phyloP scores from a whole-genome alignment of 1,284 basidiomycete species.

The Quambalaria eucalypti region DNA sequence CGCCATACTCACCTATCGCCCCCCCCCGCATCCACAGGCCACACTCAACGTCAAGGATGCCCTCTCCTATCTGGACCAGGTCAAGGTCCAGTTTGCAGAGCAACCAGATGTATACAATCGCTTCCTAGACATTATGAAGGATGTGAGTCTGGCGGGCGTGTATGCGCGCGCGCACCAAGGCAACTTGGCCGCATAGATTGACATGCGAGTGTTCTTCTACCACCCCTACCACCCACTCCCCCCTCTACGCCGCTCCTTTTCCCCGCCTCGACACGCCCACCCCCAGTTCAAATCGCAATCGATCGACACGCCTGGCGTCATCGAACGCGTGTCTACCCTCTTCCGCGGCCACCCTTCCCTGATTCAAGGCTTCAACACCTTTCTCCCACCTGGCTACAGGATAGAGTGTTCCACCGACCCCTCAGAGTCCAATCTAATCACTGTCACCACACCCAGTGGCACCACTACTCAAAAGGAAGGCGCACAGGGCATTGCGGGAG shows the following conservation, averaged over 20 bases:
- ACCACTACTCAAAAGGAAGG: conserved; percentile 57
- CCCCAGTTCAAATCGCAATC: conserved; percentile 43
- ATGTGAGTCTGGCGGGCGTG: conserved; percentile 48
- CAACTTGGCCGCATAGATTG: too few relatives aligned
- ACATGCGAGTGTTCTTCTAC: conserved; percentile 4
- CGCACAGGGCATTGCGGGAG: conserved; percentile 39
- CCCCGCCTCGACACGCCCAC: neutral
- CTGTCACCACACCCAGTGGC: conserved; percentile 85
- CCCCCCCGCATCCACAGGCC: conserved; percentile 14
- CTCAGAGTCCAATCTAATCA: conserved; percentile 68
- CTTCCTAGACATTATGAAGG: conserved; percentile 98
- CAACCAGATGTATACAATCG: conserved; percentile 93
- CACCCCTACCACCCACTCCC: conserved; percentile 6
- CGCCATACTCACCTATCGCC: too few relatives aligned
- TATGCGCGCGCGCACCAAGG: too few relatives aligned
- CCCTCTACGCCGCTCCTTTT: neutral
- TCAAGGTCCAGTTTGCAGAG: conserved; percentile 78
- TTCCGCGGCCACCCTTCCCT: conserved; percentile 88
- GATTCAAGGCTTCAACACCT: conserved; percentile 98
- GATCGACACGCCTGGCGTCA: conserved; percentile 97
- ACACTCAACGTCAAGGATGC: conserved; percentile 64
- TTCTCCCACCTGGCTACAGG: conserved; percentile 89
- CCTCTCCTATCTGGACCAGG: conserved; percentile 90
- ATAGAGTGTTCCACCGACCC: conserved; percentile 69
- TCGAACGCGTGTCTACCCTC: conserved; percentile 86